A percentile compares a stretch with the other conserved stretches of the same genome.
Evolutionary conservation across 202 grass and related monocot species (phyloP).

Genomic region (Panicum hallii): DNA sequence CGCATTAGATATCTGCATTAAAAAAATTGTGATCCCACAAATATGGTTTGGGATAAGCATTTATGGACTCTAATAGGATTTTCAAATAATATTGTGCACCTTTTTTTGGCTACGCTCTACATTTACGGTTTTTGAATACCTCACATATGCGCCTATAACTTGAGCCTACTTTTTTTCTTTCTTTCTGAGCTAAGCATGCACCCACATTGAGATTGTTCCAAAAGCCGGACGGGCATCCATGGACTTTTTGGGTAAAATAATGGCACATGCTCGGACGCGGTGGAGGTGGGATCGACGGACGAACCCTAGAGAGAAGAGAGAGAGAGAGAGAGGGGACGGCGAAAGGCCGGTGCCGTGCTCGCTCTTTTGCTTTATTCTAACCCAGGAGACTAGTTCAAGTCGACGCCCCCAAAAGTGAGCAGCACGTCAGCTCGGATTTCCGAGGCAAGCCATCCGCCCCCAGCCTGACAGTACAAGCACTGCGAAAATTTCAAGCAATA

Average conservation of each 20-base stretch:
- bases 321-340: not conserved
- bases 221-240: constrained; percentile 47
- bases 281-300: constrained; percentile 41
- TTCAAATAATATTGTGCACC: not conserved
- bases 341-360: constrained; percentile 9
- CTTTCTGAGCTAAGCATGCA: constrained; percentile 6
- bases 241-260: constrained; percentile 48
- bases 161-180: not conserved
- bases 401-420: constrained; percentile 31
- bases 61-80: not conserved
- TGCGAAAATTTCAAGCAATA: not conserved
- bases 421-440: constrained; percentile 40
- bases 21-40: not conserved
- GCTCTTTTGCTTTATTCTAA: constrained; percentile 48
- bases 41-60: not conserved
- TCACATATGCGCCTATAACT: not conserved
- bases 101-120: not conserved
- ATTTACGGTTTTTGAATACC: not conserved
- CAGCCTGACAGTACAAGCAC: not conserved
- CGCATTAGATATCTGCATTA: not conserved
- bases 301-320: constrained; percentile 31
- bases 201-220: constrained; percentile 23
- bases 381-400: constrained; percentile 8
- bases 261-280: constrained; percentile 8
- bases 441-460: constrained; percentile 1